Evolutionary conservation across 352 stramenopile genomes (phyloP), one percentile per base, ranked within the genome.

Genomic region (Phytophthora kernoviae): DNA sequence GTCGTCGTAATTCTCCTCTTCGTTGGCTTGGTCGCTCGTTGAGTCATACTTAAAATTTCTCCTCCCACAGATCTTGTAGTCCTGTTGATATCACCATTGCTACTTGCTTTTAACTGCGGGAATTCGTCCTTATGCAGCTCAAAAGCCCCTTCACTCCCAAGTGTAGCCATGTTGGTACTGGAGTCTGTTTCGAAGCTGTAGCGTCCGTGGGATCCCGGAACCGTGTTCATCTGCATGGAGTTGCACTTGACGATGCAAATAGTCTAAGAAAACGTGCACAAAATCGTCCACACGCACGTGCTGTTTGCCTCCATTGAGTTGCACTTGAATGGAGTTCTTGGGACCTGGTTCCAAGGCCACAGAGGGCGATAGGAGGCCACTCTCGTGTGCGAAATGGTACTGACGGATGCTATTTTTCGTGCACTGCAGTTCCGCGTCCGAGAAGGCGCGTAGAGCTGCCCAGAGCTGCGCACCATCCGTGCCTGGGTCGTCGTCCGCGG

Each of bases 1-100:
- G 72, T 84, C 7, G 75, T 84, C 0, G 75, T 84, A 57, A 84
- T 84, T 15, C 75, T 58, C 7, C 75, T 59, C 50, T 79, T 80
- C 2, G 39, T 48, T n/a, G 56, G n/a, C 47, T 74, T 77, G 8
- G 17, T 18, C 5, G 33, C 24, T 12, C 57, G 21, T 10, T 11
- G 21, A 4, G 8, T 3, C 3, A 6, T 6, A 30, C 3, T 30
- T 30, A 30, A 30, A 30, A 3, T 30, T 6, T 30, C n/a, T 46
- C 17, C 6, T 24, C 11, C 30, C 15, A 26, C 5, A 42, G 39
- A 0, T 36, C 14, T 32, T 17, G n/a, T 10, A 22, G 5, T 21
- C 17, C 10, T 6, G 7, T 47, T 47, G 41, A 4, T 47, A n/a
- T 18, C 34, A 11, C 2, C 20, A 47, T 47, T 45, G 32, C n/a